phyloP scores from a whole-genome alignment of 2,329 filamentous ascomycete genomes.

The Fusarium tanahbumbuense region DNA sequence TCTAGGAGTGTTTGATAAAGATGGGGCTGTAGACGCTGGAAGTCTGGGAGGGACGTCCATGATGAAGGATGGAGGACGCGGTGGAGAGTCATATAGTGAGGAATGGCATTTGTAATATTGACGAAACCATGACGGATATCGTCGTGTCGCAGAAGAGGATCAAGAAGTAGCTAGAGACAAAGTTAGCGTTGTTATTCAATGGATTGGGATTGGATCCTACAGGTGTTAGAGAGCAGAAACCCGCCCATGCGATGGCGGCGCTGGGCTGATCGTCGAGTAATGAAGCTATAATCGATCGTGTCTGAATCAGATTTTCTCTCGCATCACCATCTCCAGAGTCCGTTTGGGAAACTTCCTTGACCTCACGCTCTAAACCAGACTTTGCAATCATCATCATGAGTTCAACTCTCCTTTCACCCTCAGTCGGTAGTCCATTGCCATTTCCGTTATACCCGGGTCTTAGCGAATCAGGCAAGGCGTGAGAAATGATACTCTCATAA shows the following conservation, averaged over 20 bases:
- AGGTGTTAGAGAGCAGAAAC: conserved; percentile 53
- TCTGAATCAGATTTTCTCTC: conserved; percentile 45
- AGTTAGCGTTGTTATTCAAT: neutral
- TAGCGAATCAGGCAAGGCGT: conserved; percentile 50
- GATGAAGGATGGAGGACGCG: conserved; percentile 42
- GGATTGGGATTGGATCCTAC: conserved; percentile 39
- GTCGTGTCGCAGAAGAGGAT: conserved; percentile 50
- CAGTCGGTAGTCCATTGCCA: conserved; percentile 37
- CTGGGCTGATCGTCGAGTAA: conserved; percentile 45
- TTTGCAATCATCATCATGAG: conserved; percentile 48
- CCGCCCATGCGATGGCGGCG: conserved; percentile 51
- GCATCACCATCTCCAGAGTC: conserved; percentile 47
- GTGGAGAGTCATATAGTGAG: conserved; percentile 52
- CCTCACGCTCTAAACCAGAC: conserved; percentile 47
- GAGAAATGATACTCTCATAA: conserved; percentile 53
- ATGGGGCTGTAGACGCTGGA: conserved; percentile 36
- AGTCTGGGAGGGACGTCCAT: conserved; percentile 43
- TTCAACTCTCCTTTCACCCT: conserved; percentile 45
- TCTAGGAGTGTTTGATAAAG: conserved; percentile 42
- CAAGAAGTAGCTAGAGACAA: conserved; percentile 49
- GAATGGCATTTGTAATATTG: conserved; percentile 50
- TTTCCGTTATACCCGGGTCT: conserved; percentile 48
- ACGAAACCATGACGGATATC: conserved; percentile 48
- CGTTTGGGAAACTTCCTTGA: conserved; percentile 40
- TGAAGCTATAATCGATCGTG: conserved; percentile 45